Evolutionary conservation across 305 asterid species (phyloP), one percentile per base, ranked within the genome.

Genomic region (Fraxinus baroniana): DNA sequence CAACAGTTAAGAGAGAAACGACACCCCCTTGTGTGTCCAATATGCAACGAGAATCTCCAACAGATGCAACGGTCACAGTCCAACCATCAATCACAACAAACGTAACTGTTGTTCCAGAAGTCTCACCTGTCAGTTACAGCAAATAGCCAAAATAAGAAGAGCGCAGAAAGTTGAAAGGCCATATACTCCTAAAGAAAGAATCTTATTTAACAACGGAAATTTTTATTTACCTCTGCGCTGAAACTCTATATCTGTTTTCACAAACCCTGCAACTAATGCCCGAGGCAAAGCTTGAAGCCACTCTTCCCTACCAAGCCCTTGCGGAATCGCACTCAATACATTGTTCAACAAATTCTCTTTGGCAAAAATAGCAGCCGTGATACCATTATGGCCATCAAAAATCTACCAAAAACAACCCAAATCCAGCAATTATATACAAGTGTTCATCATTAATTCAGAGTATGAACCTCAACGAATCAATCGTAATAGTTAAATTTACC

Each of bases 341-440:
- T 95, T 92, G 89, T 86, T 92, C 84, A 95, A 86, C 72, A 95
- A 83, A 86, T 95, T 89, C 89, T 97, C 99, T 84, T 93, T 97
- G 0, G 99, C 89, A 83, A 89, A 97, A 81, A 97, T 95, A 74
- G 99, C 99, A 78, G 99, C 99, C 18, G 99, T 91, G 87, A 88
- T 90, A 76, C 99, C 99, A 85, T 97, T 95, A 81, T 97, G 99
- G 71, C 99, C 99, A 87, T 97, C 99, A 86, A 97, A 97, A 79
- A 97, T 92, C 99, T 97, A 86, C 37, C 74, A 86, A 78, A 84
- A 30, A 70, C 41, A 30, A 70, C 75, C 41, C 75, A 84, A 71
- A 80, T 71, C 68, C 44, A 55, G 57, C 79, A 80, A 77, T 81
- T 20, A 82, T 15, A 64, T 64, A 17, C 76, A 74, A 15, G 2